Base-by-base conservation (phyloP, 2,329 filamentous ascomycete genomes). In the Scedosporium apiospermum region DNA sequence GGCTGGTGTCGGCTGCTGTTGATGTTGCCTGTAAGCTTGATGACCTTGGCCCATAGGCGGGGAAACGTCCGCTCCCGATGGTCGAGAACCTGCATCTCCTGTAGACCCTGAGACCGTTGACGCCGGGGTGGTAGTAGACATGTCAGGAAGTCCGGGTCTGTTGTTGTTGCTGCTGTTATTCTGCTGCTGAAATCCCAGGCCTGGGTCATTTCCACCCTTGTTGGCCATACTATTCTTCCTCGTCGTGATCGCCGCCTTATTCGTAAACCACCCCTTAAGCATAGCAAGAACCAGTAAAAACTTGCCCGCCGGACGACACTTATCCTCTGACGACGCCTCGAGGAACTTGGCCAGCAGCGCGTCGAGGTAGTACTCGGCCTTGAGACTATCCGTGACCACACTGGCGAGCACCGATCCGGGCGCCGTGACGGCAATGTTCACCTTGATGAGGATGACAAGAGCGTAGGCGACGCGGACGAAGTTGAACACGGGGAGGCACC, bases 391-490 rank as follows among this genome's bases (percentile, higher is more conserved):
- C 65, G 84, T 84, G 65, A 93, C 87, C 18, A 92, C 82, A 64
- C 83, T 82, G n/a, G 85, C 86, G 1, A 93, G 80, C 67, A 88
- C 86, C 16, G 84, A 87, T 49, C 82, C 81, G 0, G 86, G 82
- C 14, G 82, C 80, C 1, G 83, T 82, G 3, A 87, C 85, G 7
- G 86, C 84, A 59, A 89, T 87, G 73, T 88, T 88, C 65, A 92
- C 82, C 72, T 91, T 91, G 71, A 90, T 88, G 44, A 91, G 77
- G 38, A 89, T 84, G 21, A 91, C 86, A 2, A 87, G 81, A 5
- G 85, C 86, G 69, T 90, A 91, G 10, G 88, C 84, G 18, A 90
- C 84, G 30, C 89, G 84, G 16, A 90, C 88, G 68, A 89, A 86
- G 71, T 84, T 85, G 69, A 89, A 87, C 2, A 89, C 87, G 18